Evolutionary conservation across 1,139 yeast species (phyloP), one percentile per base, ranked within the genome.

Genomic region (Suhomyces bokatorum): DNA sequence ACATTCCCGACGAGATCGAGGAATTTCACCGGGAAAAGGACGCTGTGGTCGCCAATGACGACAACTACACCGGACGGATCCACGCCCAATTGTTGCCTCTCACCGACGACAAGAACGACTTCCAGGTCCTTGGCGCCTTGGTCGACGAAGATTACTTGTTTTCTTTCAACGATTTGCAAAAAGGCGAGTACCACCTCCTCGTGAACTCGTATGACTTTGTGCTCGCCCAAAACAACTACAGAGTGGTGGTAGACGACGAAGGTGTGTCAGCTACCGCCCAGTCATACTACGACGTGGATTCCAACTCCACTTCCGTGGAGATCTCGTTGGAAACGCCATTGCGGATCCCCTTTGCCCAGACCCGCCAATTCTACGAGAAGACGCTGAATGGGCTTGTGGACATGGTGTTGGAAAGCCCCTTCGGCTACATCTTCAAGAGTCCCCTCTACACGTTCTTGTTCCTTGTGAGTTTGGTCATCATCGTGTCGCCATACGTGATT

Each of bases 381-480:
- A 56, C 69, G 8, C 65, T 56, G 47, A 66, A 70, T n/a, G 60
- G 71, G 6, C 39, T 73, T 14, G 41, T 44, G 10, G 70, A 66
- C 38, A 63, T 73, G 66, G 40, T 73, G 4, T 49, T 66, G 63
- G 62, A 62, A 43, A 68, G 77, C 58, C 79, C 79, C 4, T 60
- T 74, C 37, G 79, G 78, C 12, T 64, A 69, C 48, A 70, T 74
- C 20, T 72, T 74, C 56, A 62, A 59, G 46, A 73, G 66, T 54
- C 62, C 54, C 31, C 41, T 59, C n/a, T 73, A 69, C 52, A 70
- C 78, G 6, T 51, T 64, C 9, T 48, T 72, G 35, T 73, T 73
- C 45, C 44, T 53, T 4, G 50, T 65, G 10, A 53, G 66, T 42
- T 40, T 69, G 31, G 62, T 58, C n/a, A 58, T 71, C 31, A 66